Percentiles rank a stretch among this genome's conserved stretches.
Evolutionary conservation across 2,329 filamentous ascomycete genomes (phyloP).

Genomic region (Aspergillus sp.): DNA sequence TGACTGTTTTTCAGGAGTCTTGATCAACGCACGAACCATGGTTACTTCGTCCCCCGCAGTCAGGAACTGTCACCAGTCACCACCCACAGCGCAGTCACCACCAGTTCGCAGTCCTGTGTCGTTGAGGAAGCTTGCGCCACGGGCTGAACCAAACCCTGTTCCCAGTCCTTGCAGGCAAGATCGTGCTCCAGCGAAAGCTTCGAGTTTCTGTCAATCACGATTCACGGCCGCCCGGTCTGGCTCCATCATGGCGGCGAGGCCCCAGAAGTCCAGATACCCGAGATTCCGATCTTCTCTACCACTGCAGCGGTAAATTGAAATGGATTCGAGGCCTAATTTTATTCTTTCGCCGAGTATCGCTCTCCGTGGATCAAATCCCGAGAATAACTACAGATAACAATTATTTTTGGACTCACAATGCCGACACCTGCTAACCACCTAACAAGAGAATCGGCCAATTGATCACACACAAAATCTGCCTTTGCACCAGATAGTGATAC

Average conservation of each 20-base stretch:
- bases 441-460: not conserved
- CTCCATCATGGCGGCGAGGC: no score
- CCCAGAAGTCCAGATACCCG: not conserved
- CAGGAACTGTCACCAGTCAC: not conserved
- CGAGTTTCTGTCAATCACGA: no score
- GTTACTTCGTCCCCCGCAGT: conserved; percentile 1
- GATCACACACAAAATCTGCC: not conserved
- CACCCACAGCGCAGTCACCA: not conserved
- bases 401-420: not conserved
- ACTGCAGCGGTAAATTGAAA: not conserved
- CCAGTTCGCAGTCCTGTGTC: no score
- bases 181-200: no score
- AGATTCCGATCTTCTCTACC: not conserved
- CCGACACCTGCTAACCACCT: not conserved
- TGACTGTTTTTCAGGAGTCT: not conserved
- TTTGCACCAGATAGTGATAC: no score
- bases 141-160: no score
- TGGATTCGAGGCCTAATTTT: not conserved
- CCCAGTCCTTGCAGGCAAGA: no score
- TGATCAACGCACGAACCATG: conserved; percentile 20
- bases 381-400: not conserved
- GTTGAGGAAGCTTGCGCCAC: no score
- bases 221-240: no score
- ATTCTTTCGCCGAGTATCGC: not conserved
- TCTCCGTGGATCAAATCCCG: not conserved